phyloP scores from a whole-genome alignment of 192 early-diverging fungal species.

The Gaertneriomyces semiglobifer region DNA sequence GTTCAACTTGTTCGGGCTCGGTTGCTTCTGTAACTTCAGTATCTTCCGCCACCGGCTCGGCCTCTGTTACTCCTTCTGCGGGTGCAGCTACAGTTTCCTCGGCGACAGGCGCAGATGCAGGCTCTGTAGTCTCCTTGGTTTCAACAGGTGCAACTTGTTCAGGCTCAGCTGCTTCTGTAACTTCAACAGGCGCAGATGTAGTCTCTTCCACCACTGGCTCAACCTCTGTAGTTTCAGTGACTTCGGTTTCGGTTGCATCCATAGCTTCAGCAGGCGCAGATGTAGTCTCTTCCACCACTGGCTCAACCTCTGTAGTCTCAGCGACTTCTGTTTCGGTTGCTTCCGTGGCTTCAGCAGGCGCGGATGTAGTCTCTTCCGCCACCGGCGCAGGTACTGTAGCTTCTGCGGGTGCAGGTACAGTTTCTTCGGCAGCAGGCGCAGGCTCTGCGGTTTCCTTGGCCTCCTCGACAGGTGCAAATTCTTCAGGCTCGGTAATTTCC shows the following conservation, averaged over 20 bases:
- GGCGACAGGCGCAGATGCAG: not conserved
- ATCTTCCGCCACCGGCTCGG: not conserved
- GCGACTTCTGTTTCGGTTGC: not conserved
- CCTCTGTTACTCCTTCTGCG: not conserved
- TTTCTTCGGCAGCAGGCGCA: not conserved
- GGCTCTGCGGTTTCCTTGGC: not conserved
- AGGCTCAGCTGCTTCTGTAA: not conserved
- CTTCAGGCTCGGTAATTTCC: not conserved
- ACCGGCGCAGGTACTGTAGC: not conserved
- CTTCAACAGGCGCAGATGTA: not conserved
- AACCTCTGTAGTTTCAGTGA: not conserved
- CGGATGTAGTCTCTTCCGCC: no score
- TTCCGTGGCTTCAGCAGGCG: not conserved
- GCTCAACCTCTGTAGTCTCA: not conserved
- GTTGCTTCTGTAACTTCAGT: not conserved
- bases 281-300: not conserved
- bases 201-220: not conserved
- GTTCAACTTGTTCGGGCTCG: not conserved
- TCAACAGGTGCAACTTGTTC: not conserved
- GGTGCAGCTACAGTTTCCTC: not conserved
- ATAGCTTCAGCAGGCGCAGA: not conserved
- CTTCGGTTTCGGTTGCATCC: not conserved
- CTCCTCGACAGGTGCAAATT: not conserved
- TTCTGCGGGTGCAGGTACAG: not conserved
- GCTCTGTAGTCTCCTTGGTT: not conserved